phyloP scores from a whole-genome alignment of 345 rosid genomes.

The Linum lewisii region DNA sequence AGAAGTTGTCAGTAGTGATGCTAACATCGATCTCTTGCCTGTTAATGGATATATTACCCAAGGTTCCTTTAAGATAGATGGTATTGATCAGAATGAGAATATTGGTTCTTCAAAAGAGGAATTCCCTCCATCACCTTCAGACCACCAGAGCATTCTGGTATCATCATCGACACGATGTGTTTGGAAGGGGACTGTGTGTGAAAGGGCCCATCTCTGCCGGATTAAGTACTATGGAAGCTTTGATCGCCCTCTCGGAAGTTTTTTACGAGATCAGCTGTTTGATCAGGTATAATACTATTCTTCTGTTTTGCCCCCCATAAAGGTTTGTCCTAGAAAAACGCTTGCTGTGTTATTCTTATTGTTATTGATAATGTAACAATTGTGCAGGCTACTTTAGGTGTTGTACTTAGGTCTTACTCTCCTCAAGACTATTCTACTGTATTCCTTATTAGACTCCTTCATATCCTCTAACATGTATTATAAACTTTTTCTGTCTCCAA shows the following conservation, averaged over 20 bases:
- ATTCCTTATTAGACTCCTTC: no score
- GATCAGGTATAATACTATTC: slow-evolving; percentile 49
- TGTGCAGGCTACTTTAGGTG: background rate
- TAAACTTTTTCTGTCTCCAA: slow-evolving; percentile 26
- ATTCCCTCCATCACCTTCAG: slow-evolving; percentile 92
- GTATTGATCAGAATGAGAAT: slow-evolving; percentile 23
- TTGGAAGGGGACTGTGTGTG: slow-evolving; percentile 97
- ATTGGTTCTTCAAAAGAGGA: slow-evolving; percentile 27
- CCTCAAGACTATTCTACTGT: no score
- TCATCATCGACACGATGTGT: slow-evolving; percentile 92
- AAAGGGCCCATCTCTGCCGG: slow-evolving; percentile 88
- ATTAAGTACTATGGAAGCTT: slow-evolving; percentile 96
- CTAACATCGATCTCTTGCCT: background rate
- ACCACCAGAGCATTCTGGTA: slow-evolving; percentile 95
- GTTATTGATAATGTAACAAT: background rate
- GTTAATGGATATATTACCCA: background rate
- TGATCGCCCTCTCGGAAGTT: slow-evolving; percentile 94
- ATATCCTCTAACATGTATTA: background rate
- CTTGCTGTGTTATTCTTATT: slow-evolving; percentile 6
- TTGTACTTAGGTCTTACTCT: no score
- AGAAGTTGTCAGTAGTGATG: background rate
- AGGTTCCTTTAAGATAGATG: slow-evolving; percentile 19
- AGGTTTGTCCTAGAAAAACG: no score
- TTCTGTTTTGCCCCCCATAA: slow-evolving; percentile 12
- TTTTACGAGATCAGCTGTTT: slow-evolving; percentile 81